Evolutionary conservation across 306 rosid species (phyloP), one percentile per base, ranked within the genome.

Genomic region (Trifolium pratense): DNA sequence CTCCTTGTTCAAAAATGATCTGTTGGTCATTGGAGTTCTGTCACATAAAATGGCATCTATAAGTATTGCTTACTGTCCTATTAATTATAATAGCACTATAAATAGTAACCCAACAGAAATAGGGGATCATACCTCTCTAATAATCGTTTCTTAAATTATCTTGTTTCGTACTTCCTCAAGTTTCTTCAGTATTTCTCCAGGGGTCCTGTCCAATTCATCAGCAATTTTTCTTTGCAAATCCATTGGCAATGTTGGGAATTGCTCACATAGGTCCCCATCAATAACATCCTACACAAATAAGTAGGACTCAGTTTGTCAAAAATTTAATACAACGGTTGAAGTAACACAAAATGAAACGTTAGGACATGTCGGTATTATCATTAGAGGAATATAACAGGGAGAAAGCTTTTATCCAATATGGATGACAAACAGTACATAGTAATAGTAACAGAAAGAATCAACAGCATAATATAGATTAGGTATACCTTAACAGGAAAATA

Each of bases 201-300:
- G 99, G 26, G 96, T 94, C 85, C 96, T 84, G 80, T 91, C 99
- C 82, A 94, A 76, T 80, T 94, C 99, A 84, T 88, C 96, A 0
- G 97, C 97, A 88, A 94, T 94, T 77, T 94, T 94, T 74, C 93
- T 90, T 89, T 94, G 99, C 84, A 94, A 73, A 85, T 94, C 99
- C 85, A 88, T 72, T 26, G 99, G 99, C 84, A 91, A 75, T 56
- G 99, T 88, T 26, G 99, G 99, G 80, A 75, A 94, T 82, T 94
- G 99, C 87, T 94, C 99, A 6, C 99, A 94, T 12, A 94, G 93
- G 86, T 94, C 99, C 51, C 99, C 99, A 82, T 91, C 99, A 64
- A 93, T 93, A 74, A 93, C 97, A 80, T 94, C 96, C 98, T 94
- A 84, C 86, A 83, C 52, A 72, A 75, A 23, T 31, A 66, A 4